Base-by-base conservation (phyloP, 306 rosid genomes). In the Citrullus amarus region DNA sequence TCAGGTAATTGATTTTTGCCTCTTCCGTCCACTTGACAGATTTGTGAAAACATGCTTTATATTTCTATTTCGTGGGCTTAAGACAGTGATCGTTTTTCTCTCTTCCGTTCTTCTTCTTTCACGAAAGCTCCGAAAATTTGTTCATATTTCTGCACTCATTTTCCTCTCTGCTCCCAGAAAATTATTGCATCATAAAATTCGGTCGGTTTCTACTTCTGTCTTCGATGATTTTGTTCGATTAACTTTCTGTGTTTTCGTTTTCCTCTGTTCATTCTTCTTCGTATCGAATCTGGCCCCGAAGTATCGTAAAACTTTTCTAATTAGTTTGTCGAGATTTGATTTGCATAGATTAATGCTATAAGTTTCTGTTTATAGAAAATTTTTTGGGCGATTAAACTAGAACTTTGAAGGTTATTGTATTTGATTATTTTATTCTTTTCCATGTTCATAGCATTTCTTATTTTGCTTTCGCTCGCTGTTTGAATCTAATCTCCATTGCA, bases 181-280 rank as follows among this genome's bases (percentile, higher is more conserved):
- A 32, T 75, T 41, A 18, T 34, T 53, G 10, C 48, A 73, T 30
- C 61, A 11, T 51, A 6, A 16, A 48, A 48, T 28, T 51, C 46
- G 77, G 77, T 73, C 28, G 30, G 77, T 71, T 22, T 0, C 36
- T 71, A 30, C 63, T 32, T 78, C 20, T 30, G 14, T 78, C 39
- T 63, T 61, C 38, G 38, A 65, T 18, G 25, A 48, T 79, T 66
- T 79, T 65, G 75, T 50, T 63, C 11, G 15, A 65, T 25, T 15
- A 28, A 43, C 57, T 32, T 9, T 76, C 66, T 50, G 77, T 32
- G 76, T 66, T 67, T 80, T 41, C 51, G 36, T 76, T 76, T 68
- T 51, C 80, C 28, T 28, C 17, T 67, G 41, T 39, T 53, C 59
- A 6, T 16, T 46, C 12, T 54, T 80, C 11, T 80, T 53, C 56